These are phyloP conservation scores for Vanderwaltozyma verrucispora DNA, from an alignment of 805 yeast genomes.

Conservation along the genomic window DNA sequence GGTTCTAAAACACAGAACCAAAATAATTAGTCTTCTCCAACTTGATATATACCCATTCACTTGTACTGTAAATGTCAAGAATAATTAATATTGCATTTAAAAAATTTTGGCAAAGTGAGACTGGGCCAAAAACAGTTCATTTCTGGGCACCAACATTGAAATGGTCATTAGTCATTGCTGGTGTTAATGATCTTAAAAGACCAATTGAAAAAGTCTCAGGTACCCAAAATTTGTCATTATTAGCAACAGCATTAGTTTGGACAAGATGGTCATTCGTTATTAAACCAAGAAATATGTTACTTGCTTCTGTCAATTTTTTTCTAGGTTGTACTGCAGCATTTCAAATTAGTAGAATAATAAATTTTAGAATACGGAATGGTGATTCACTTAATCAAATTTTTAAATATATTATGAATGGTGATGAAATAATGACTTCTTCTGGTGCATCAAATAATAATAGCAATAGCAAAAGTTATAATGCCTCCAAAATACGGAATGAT, in stretches of 20 bases:
- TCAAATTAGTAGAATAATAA: slow-evolving; percentile 64
- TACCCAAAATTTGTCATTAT: slow-evolving; percentile 52
- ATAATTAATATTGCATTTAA: slow-evolving; percentile 34
- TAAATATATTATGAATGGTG: slow-evolving; percentile 48
- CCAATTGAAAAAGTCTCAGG: slow-evolving; percentile 91
- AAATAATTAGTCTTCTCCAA: no score
- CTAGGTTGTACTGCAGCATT: slow-evolving; percentile 81
- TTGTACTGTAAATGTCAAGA: slow-evolving; percentile 6
- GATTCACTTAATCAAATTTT: slow-evolving; percentile 48
- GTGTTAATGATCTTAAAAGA: slow-evolving; percentile 73
- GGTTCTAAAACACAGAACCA: no score
- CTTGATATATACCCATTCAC: no score
- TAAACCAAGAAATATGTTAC: slow-evolving; percentile 71
- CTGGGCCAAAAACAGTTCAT: slow-evolving; percentile 96
- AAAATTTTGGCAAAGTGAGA: slow-evolving; percentile 69
- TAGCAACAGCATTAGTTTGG: slow-evolving; percentile 93
- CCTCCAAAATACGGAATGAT: no score
- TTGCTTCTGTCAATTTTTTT: slow-evolving; percentile 93
- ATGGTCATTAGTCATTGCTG: slow-evolving; percentile 91
- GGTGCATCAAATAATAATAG: neutral
- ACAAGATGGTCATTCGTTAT: slow-evolving; percentile 97
- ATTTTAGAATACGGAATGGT: slow-evolving; percentile 56
- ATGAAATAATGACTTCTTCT: neutral
- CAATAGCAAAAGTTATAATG: no score
- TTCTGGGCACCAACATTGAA: slow-evolving; percentile 79